Evolutionary conservation across 2,329 filamentous ascomycete genomes (phyloP).

Genomic region (Juglanconis juglandina): DNA sequence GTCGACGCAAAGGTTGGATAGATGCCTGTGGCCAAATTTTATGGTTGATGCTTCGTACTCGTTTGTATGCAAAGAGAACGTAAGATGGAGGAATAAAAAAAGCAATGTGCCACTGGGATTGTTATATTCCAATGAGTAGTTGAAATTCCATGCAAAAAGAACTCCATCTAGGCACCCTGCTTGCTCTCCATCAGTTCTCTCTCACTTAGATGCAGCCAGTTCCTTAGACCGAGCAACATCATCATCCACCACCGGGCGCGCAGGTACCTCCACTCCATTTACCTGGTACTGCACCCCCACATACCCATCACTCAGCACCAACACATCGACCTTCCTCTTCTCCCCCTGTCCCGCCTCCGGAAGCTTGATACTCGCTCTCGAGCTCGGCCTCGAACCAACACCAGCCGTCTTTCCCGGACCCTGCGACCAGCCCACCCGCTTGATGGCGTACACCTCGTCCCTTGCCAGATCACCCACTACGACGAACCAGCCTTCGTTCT

Average conservation of each 20-base stretch:
- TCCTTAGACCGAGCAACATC: constrained; percentile 44
- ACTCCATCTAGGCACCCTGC: too few relatives aligned
- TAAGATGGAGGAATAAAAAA: too few relatives aligned
- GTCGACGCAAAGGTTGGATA: too few relatives aligned
- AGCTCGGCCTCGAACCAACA: constrained; percentile 45
- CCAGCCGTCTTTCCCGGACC: constrained; percentile 28
- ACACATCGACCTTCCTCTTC: constrained; percentile 65
- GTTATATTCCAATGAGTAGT: too few relatives aligned
- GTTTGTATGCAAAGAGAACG: too few relatives aligned
- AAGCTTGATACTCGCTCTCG: constrained; percentile 58
- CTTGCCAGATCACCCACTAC: constrained; percentile 63
- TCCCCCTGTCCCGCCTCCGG: constrained; percentile 42
- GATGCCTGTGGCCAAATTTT: too few relatives aligned
- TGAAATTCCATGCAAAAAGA: too few relatives aligned
- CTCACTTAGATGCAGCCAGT: constrained; percentile 13
- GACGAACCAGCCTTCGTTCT: constrained; percentile 91
- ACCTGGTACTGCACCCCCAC: constrained; percentile 63
- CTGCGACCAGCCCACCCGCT: constrained; percentile 71
- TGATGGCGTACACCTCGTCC: constrained; percentile 81
- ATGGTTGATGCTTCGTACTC: too few relatives aligned
- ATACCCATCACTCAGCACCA: constrained; percentile 84
- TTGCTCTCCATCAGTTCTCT: too few relatives aligned
- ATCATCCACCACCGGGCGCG: constrained; percentile 45
- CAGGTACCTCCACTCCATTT: constrained; percentile 50
- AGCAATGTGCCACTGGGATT: too few relatives aligned